A percentile compares a stretch with the other conserved stretches of the same genome.
Evolutionary conservation across 2,329 filamentous ascomycete species (phyloP).

Genomic region (Fusarium citri): DNA sequence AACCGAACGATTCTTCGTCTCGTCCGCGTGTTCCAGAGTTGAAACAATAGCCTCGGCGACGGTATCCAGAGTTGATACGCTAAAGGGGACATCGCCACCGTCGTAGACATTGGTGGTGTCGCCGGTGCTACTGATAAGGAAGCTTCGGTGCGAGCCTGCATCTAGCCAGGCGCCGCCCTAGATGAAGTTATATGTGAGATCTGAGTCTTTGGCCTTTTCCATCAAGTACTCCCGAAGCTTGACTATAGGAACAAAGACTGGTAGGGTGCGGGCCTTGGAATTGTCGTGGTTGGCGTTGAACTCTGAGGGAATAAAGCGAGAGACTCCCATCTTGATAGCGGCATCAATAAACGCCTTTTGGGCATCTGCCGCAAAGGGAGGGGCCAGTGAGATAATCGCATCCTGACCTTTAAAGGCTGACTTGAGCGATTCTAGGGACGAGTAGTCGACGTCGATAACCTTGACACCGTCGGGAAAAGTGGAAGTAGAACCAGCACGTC

Average conservation of each 20-base stretch:
- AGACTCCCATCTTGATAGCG: background rate
- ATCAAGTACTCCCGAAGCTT: background rate
- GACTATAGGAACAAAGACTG: background rate
- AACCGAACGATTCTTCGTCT: background rate
- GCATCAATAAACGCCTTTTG: background rate
- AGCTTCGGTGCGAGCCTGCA: background rate
- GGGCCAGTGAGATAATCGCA: background rate
- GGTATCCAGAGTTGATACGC: background rate
- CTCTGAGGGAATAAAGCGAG: background rate
- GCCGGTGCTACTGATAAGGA: background rate
- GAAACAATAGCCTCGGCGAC: background rate
- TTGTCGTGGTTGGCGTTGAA: background rate
- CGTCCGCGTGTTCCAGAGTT: background rate
- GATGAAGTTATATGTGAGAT: background rate
- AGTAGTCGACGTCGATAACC: too few species aligned
- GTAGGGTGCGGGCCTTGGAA: background rate
- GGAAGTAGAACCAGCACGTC: rapidly evolving
- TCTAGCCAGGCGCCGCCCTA: background rate
- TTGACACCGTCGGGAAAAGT: too few species aligned
- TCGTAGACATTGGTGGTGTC: background rate
- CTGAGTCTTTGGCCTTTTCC: background rate
- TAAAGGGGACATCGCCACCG: background rate
- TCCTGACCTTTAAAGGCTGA: too few species aligned
- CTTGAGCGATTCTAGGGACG: too few species aligned
- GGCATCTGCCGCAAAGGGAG: background rate